phyloP scores from a whole-genome alignment of 2,329 filamentous ascomycete species.

The Alternaria sp. region DNA sequence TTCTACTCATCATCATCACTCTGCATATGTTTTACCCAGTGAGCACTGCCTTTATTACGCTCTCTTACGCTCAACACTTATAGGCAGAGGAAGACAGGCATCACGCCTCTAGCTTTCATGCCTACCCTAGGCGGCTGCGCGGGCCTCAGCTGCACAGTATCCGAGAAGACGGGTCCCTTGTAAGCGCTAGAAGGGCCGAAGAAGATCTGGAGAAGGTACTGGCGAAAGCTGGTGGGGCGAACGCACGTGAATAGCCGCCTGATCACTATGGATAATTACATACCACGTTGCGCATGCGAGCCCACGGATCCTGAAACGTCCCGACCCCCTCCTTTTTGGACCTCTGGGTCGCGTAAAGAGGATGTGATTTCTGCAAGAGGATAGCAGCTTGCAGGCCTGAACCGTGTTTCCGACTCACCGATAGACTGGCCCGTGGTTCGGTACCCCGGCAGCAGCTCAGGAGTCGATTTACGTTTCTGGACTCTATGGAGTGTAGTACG shows the following conservation, averaged over 20 bases:
- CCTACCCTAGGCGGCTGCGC: conserved; percentile 14
- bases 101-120: conserved; percentile 13
- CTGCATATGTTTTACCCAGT: not conserved
- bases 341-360: conserved; percentile 2
- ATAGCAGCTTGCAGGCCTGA: conserved; percentile 4
- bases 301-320: conserved; percentile 13
- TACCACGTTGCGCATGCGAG: conserved; percentile 23
- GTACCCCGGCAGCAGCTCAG: conserved; percentile 10
- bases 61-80: conserved; percentile 10
- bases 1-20: not conserved
- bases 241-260: conserved; percentile 16
- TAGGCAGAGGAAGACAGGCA: conserved; percentile 8
- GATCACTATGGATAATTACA: conserved; percentile 23
- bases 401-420: conserved; percentile 7
- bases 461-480: conserved; percentile 5
- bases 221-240: conserved; percentile 18
- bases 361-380: conserved; percentile 2
- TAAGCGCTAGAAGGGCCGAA: conserved; percentile 31
- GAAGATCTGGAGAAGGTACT: conserved; percentile 28
- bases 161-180: conserved; percentile 24
- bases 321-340: conserved; percentile 6
- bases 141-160: conserved; percentile 21
- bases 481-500: conserved; percentile 3
- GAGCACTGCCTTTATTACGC: not conserved
- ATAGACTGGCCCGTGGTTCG: conserved; percentile 13